Conservation (phyloP, 192 early-diverging fungal genomes). For the Borealophlyctis nickersoniae region DNA sequence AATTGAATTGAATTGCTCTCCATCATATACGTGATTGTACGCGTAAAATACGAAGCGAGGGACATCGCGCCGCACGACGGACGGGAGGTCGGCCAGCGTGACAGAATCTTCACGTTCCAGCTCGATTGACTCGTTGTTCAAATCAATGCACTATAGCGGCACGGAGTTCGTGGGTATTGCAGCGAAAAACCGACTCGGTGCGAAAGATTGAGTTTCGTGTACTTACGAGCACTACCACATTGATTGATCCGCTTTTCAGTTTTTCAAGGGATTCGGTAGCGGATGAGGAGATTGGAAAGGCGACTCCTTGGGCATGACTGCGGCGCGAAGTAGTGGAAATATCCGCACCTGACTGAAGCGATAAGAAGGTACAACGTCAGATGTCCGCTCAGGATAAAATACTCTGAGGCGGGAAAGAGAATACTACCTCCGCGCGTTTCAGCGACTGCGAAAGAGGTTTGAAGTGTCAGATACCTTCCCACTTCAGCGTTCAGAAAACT, state of each 20-base stretch:
- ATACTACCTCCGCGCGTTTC: not conserved
- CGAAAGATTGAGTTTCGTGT: too few species aligned
- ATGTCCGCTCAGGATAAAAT: too few species aligned
- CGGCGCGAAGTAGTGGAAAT: constrained; percentile 58
- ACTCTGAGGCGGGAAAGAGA: not conserved
- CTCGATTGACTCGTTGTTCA: too few species aligned
- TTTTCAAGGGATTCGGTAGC: constrained; percentile 59
- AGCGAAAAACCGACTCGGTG: too few species aligned
- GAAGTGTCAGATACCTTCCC: too few species aligned
- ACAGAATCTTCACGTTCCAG: constrained; percentile 53
- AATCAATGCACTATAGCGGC: too few species aligned
- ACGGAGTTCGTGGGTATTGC: too few species aligned
- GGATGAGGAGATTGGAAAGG: constrained; percentile 58
- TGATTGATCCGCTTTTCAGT: constrained; percentile 47
- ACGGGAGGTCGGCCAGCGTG: constrained; percentile 19
- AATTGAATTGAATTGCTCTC: constrained; percentile 5
- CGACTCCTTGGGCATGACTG: constrained; percentile 63
- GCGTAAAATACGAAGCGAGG: constrained; percentile 76
- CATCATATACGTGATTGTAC: constrained; percentile 47
- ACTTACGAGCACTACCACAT: constrained; percentile 40
- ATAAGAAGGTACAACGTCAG: not conserved
- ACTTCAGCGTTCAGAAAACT: too few species aligned
- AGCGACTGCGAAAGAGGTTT: too few species aligned
- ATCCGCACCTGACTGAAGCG: constrained; percentile 38
- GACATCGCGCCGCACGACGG: constrained; percentile 41